A percentile compares a stretch with the other conserved stretches of the same genome.
phyloP scores from a whole-genome alignment of 23 red algal species.

The Gracilaria domingensis region DNA sequence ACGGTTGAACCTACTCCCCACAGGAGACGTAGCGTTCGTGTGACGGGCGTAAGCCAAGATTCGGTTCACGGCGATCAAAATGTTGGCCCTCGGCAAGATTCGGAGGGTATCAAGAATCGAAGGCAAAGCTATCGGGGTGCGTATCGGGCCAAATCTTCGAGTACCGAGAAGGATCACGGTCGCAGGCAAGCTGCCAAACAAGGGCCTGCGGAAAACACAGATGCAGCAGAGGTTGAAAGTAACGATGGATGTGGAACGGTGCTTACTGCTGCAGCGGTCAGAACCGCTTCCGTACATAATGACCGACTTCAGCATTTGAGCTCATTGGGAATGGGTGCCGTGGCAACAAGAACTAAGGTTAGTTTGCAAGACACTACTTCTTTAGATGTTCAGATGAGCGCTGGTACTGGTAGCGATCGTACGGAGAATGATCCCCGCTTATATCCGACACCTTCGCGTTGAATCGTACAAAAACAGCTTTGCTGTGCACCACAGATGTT shows the following conservation, averaged over 20 bases:
- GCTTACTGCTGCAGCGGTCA: background rate
- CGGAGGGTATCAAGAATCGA: background rate
- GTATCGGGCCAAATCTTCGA: conserved; percentile 12
- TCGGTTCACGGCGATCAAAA: background rate
- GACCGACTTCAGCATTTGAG: conserved; percentile 9
- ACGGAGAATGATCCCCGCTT: background rate
- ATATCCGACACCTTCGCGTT: background rate
- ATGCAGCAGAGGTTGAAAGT: background rate
- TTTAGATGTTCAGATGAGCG: background rate
- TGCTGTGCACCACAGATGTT: background rate
- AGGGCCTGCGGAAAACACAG: background rate
- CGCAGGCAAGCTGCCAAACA: background rate
- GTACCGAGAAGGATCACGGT: background rate
- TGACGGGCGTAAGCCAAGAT: background rate
- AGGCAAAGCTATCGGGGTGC: background rate
- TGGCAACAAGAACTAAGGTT: background rate
- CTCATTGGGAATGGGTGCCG: conserved; percentile 1
- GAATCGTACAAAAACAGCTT: background rate
- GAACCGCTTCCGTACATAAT: background rate
- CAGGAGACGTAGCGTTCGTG: conserved; percentile 15
- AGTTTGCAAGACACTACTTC: conserved; percentile 24
- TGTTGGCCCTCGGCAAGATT: background rate
- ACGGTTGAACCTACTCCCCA: background rate
- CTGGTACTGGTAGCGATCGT: background rate
- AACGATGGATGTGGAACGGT: background rate